Conservation (phyloP, 768 basidiomycete genomes). For the Plicaturopsis crispa region DNA sequence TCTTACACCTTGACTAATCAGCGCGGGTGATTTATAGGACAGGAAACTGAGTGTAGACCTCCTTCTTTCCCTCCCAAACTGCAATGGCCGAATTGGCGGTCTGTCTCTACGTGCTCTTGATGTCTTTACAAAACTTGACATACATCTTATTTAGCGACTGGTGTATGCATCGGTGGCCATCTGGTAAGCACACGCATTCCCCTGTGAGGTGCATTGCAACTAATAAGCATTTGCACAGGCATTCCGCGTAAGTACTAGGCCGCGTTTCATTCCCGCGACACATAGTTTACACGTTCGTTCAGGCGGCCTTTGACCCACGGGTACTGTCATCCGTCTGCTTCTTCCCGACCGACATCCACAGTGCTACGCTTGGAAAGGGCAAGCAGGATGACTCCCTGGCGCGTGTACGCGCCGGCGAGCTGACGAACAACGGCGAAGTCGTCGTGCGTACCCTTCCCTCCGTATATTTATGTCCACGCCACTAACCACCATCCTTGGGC, state of each 20-base stretch:
- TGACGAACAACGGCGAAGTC: constrained; percentile 75
- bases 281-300: too few species aligned
- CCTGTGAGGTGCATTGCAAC: too few species aligned
- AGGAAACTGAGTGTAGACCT: constrained; percentile 72
- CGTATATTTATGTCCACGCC: too few species aligned
- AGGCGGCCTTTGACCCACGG: constrained; percentile 87
- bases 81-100: constrained; percentile 90
- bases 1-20: too few species aligned
- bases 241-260: constrained; percentile 33
- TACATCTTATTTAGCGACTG: constrained; percentile 53
- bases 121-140: constrained; percentile 9
- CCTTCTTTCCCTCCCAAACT: constrained; percentile 64
- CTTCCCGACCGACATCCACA: constrained; percentile 93
- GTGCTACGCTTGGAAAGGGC: constrained; percentile 78
- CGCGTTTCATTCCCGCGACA: neutral
- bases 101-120: constrained; percentile 11
- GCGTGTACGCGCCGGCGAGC: constrained; percentile 65
- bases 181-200: too few species aligned
- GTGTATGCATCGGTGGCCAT: constrained; percentile 89
- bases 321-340: constrained; percentile 85
- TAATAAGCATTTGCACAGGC: too few species aligned
- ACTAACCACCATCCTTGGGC: too few species aligned
- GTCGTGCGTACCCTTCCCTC: constrained; percentile 42
- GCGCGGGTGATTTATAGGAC: too few species aligned
- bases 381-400: constrained; percentile 77